These are phyloP conservation scores for Pseudogymnoascus destructans DNA, from an alignment of 2,329 filamentous ascomycete genomes.

Conservation along the genomic window DNA sequence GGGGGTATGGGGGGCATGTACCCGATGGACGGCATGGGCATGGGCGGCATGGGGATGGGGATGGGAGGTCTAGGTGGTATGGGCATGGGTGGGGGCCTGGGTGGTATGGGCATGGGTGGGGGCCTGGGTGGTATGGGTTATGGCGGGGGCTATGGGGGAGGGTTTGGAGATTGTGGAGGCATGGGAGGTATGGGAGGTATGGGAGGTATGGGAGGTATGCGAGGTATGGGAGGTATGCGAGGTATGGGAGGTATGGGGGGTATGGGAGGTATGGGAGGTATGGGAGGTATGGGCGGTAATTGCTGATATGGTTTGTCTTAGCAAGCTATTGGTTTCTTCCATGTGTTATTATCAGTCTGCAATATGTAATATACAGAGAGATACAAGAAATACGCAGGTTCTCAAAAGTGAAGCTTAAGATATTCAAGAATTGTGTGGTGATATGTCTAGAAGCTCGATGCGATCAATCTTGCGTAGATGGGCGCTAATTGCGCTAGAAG, in stretches of 20 bases:
- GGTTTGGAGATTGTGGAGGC: background rate
- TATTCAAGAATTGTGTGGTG: too few relatives aligned
- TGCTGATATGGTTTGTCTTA: background rate
- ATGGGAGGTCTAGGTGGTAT: background rate
- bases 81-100: background rate
- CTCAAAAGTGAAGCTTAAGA: too few relatives aligned
- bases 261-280: background rate
- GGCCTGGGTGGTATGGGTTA: background rate
- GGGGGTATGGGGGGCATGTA: background rate
- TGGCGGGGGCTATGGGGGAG: background rate
- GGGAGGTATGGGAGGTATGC: background rate
- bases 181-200: background rate
- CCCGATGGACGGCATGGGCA: background rate
- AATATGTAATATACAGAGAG: background rate
- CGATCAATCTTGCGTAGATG: too few relatives aligned
- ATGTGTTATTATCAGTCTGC: background rate
- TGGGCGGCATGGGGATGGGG: background rate
- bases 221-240: background rate
- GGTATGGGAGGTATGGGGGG: background rate
- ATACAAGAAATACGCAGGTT: too few relatives aligned
- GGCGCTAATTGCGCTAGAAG: too few relatives aligned
- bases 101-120: background rate
- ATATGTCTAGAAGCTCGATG: too few relatives aligned
- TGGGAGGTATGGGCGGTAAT: background rate
- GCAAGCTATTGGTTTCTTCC: background rate